A percentile compares a stretch with the other conserved stretches of the same genome.
Conservation (phyloP, 208 protist species). For the Wallacemonas sp. region DNA sequence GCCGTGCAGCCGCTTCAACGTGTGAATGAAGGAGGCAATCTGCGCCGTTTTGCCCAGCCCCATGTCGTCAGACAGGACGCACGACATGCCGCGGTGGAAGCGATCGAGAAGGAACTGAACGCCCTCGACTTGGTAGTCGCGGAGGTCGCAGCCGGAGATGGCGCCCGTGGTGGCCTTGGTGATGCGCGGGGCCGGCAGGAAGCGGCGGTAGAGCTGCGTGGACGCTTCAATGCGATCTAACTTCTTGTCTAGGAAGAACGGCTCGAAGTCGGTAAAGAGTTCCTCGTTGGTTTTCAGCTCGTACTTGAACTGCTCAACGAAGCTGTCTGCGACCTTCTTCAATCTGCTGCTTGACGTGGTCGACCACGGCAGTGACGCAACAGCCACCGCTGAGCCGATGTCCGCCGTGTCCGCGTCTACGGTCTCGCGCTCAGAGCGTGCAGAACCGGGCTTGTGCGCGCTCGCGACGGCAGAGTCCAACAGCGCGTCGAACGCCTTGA, state of each 20-base stretch:
- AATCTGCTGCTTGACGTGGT: slow-evolving; percentile 34
- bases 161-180: slow-evolving; percentile 16
- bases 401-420: neutral
- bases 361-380: slow-evolving; percentile 49
- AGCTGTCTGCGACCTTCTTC: slow-evolving; percentile 34
- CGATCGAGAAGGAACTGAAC: slow-evolving; percentile 93
- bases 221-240: slow-evolving; percentile 37
- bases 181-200: slow-evolving; percentile 33
- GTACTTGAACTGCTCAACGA: slow-evolving; percentile 69
- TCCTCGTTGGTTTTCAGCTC: slow-evolving; percentile 41
- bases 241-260: slow-evolving; percentile 69
- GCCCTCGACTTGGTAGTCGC: slow-evolving; percentile 95
- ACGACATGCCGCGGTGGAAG: slow-evolving; percentile 86
- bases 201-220: slow-evolving; percentile 21
- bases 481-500: slow-evolving; percentile 25
- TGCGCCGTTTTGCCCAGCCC: slow-evolving; percentile 98
- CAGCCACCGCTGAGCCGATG: slow-evolving; percentile 8
- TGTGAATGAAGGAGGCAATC: slow-evolving; percentile 88
- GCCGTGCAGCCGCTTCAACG: slow-evolving; percentile 54
- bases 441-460: slow-evolving; percentile 3
- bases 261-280: slow-evolving; percentile 57
- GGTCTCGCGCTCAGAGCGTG: neutral
- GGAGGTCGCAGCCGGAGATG: slow-evolving; percentile 61
- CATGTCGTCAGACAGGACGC: slow-evolving; percentile 97
- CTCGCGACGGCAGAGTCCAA: neutral